Evolutionary conservation across 371 early-diverging fungal genomes (phyloP).

Genomic region (Mucor plumbeus): DNA sequence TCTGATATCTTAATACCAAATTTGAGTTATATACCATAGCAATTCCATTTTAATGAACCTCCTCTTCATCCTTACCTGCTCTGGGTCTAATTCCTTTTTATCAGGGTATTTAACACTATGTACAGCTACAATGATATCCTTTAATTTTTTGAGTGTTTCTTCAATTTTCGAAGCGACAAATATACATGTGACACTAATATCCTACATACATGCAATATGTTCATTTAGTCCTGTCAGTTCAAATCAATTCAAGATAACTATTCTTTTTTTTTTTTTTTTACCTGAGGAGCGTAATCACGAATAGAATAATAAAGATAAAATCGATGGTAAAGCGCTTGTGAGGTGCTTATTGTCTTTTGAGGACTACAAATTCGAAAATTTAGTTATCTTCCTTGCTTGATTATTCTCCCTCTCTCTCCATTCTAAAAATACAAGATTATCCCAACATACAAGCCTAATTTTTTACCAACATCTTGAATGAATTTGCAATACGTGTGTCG

Average conservation of each 20-base stretch:
- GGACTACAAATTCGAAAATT: slow-evolving; percentile 49
- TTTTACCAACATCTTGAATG: slow-evolving; percentile 54
- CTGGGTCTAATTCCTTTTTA: slow-evolving; percentile 62
- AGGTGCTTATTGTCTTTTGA: slow-evolving; percentile 73
- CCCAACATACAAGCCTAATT: slow-evolving; percentile 50
- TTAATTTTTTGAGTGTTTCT: slow-evolving; percentile 77
- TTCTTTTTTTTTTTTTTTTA: slow-evolving; percentile 10
- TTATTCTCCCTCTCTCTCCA: too few species aligned
- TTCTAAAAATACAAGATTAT: too few species aligned
- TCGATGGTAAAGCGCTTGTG: slow-evolving; percentile 75
- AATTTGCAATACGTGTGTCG: slow-evolving; percentile 52
- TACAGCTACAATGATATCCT: slow-evolving; percentile 73
- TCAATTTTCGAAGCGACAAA: slow-evolving; percentile 82
- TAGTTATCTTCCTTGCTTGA: too few species aligned
- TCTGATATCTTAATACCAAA: slow-evolving; percentile 45
- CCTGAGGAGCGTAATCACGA: slow-evolving; percentile 51
- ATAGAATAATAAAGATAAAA: slow-evolving; percentile 69
- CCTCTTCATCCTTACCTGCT: slow-evolving; percentile 19
- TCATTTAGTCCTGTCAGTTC: not conserved
- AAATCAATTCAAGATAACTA: not conserved
- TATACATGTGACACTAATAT: slow-evolving; percentile 66
- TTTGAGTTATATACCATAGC: too few species aligned
- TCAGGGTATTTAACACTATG: slow-evolving; percentile 63
- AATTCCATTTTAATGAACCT: not conserved
- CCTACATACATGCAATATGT: slow-evolving; percentile 31